Conservation (phyloP, 1,139 yeast genomes). For the Tardiomyces depauwii region DNA sequence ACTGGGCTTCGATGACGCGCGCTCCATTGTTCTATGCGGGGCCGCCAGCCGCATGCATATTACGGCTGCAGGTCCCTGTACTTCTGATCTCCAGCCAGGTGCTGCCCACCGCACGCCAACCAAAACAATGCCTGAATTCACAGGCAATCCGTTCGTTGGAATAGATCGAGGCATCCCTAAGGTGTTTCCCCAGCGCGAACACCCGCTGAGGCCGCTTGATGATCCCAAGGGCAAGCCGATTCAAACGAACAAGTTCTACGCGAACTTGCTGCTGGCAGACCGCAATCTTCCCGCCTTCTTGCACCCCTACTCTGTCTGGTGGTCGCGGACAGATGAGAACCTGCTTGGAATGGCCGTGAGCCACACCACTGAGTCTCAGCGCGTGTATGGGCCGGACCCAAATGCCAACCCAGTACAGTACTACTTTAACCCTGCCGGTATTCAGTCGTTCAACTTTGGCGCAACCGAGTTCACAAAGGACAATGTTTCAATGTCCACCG, state of each 20-base stretch:
- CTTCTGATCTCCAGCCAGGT: no score
- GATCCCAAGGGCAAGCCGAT: conserved; percentile 17
- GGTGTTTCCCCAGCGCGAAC: conserved; percentile 39
- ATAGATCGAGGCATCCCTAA: conserved; percentile 38
- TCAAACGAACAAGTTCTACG: conserved; percentile 63
- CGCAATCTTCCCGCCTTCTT: conserved; percentile 64
- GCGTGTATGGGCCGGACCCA: conserved; percentile 55
- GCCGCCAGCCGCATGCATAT: no score
- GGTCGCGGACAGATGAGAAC: conserved; percentile 29
- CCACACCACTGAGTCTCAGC: conserved; percentile 45
- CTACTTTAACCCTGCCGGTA: conserved; percentile 29
- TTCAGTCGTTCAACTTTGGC: conserved; percentile 25
- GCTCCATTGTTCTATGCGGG: no score
- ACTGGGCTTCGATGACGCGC: no score
- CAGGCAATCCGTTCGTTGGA: conserved; percentile 11
- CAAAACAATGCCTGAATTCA: neutral
- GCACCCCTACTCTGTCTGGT: conserved; percentile 76
- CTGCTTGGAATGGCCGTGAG: conserved; percentile 54
- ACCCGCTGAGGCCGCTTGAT: conserved; percentile 34
- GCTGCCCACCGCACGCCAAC: no score
- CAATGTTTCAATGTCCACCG: conserved; percentile 16
- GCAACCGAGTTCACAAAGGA: conserved; percentile 20
- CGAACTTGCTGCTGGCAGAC: conserved; percentile 51
- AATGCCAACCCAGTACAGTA: conserved; percentile 21
- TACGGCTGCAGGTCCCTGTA: no score